phyloP scores from a whole-genome alignment of 768 basidiomycete species.

The Lactifluus piperatus region DNA sequence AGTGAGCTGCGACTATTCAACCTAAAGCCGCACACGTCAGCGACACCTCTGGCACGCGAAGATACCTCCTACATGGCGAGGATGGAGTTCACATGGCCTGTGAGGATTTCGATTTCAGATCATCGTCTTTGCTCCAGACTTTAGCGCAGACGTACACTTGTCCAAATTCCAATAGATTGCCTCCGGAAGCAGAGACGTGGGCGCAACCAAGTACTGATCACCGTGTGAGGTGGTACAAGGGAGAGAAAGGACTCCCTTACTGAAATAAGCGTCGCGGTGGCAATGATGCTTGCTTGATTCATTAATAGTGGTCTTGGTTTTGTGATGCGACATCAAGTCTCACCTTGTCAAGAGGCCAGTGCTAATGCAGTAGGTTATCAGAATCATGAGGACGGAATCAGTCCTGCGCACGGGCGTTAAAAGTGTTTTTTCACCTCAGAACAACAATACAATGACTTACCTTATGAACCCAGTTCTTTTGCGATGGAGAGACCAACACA shows the following conservation, averaged over 20 bases:
- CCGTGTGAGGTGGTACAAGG: not conserved
- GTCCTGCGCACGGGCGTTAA: constrained; percentile 18
- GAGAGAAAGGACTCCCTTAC: not conserved
- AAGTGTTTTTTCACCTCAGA: not conserved
- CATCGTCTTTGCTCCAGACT: not conserved
- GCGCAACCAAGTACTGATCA: constrained; percentile 27
- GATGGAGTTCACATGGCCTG: constrained; percentile 45
- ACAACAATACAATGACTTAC: constrained; percentile 22
- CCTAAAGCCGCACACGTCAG: not conserved
- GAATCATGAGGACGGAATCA: constrained; percentile 21
- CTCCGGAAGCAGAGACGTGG: constrained; percentile 39
- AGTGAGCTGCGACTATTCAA: constrained; percentile 5
- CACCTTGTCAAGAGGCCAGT: constrained; percentile 25
- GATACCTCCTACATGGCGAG: constrained; percentile 37
- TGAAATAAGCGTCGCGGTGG: constrained; percentile 9
- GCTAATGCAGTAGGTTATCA: constrained; percentile 25
- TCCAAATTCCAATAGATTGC: constrained; percentile 44
- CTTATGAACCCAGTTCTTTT: constrained; percentile 37
- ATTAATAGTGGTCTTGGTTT: not conserved
- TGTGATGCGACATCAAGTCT: not conserved
- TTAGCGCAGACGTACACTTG: constrained; percentile 33
- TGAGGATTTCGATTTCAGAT: not conserved
- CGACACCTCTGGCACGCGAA: not conserved
- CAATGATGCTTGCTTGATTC: constrained; percentile 17
- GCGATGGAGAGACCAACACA: constrained; percentile 41